Conservation (phyloP, 2,329 filamentous ascomycete genomes). For the Ophiosphaerella narmari region DNA sequence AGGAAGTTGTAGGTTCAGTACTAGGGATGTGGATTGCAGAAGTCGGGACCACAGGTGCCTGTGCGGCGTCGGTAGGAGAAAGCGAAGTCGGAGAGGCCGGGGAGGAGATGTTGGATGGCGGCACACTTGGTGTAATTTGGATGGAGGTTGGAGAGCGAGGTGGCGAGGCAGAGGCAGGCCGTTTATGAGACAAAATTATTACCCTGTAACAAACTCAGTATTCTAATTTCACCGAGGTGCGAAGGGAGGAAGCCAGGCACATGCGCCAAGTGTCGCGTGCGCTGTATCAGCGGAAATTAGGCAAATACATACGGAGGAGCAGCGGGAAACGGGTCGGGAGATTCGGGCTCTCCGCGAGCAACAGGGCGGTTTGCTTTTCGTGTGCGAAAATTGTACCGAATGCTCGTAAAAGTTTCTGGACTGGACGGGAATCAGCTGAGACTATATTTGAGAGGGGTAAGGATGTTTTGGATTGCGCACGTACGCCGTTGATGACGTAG, state of each 20-base stretch:
- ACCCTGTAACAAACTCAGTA: slow-evolving; percentile 10
- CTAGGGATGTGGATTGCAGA: background rate
- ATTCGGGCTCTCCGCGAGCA: slow-evolving; percentile 6
- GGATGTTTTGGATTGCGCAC: slow-evolving; percentile 12
- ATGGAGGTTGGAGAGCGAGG: background rate
- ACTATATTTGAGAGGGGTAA: slow-evolving; percentile 10
- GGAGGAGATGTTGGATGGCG: background rate
- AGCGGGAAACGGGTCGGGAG: slow-evolving; percentile 19
- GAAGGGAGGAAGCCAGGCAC: background rate
- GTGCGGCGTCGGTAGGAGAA: background rate
- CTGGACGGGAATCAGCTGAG: slow-evolving; percentile 6
- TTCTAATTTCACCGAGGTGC: slow-evolving; percentile 6
- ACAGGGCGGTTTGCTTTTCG: background rate
- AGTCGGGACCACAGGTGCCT: background rate
- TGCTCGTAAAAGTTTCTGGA: background rate
- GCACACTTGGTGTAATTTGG: background rate
- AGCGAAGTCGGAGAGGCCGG: slow-evolving; percentile 1
- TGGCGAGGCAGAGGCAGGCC: slow-evolving; percentile 10
- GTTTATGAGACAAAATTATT: slow-evolving; percentile 23
- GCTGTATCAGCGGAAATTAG: background rate
- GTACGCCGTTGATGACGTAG: slow-evolving; percentile 32
- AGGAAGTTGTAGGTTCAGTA: background rate
- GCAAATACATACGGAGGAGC: slow-evolving; percentile 18
- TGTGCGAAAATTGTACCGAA: slow-evolving; percentile 14
- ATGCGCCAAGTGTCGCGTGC: slow-evolving; percentile 5